Percentiles rank a stretch among this genome's conserved stretches.
Evolutionary conservation across 108 stramenopile species (phyloP).

Genomic region (Skeletonema marinoi): DNA sequence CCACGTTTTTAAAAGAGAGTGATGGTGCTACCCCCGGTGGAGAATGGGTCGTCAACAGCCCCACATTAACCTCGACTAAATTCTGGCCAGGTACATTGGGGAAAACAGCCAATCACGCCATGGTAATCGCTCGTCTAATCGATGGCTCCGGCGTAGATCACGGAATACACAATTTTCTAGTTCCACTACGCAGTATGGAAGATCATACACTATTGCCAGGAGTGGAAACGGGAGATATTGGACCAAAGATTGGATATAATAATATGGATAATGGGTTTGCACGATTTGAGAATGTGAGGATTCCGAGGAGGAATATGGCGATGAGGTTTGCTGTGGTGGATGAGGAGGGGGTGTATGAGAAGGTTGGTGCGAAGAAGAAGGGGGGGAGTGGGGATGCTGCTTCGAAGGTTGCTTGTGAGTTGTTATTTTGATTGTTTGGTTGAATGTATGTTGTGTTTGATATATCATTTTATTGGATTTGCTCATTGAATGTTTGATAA

Average conservation of each 20-base stretch:
- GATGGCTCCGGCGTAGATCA: slow-evolving; percentile 79
- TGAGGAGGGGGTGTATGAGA: slow-evolving; percentile 67
- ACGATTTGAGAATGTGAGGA: slow-evolving; percentile 76
- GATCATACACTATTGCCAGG: slow-evolving; percentile 84
- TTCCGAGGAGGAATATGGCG: slow-evolving; percentile 93
- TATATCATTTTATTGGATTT: neutral
- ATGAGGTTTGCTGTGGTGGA: slow-evolving; percentile 87
- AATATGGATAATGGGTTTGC: slow-evolving; percentile 97
- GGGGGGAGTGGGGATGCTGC: slow-evolving; percentile 64
- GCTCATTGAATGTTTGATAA: neutral
- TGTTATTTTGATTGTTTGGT: neutral
- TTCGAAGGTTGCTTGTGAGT: slow-evolving; percentile 63
- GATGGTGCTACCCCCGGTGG: slow-evolving; percentile 69
- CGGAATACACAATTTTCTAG: slow-evolving; percentile 96
- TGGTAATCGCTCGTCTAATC: slow-evolving; percentile 96
- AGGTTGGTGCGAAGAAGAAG: slow-evolving; percentile 39
- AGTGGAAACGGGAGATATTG: slow-evolving; percentile 93
- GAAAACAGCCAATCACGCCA: slow-evolving; percentile 93
- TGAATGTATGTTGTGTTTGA: neutral
- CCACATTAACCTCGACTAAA: slow-evolving; percentile 87
- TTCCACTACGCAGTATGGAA: slow-evolving; percentile 86
- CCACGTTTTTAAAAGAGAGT: slow-evolving; percentile 81
- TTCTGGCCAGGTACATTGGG: slow-evolving; percentile 98
- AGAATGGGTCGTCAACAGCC: slow-evolving; percentile 85
- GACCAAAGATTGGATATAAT: slow-evolving; percentile 95